A percentile compares a stretch with the other conserved stretches of the same genome.
Conservation (phyloP, 106 monocot genomes). For the Acanthochlamys bracteata region DNA sequence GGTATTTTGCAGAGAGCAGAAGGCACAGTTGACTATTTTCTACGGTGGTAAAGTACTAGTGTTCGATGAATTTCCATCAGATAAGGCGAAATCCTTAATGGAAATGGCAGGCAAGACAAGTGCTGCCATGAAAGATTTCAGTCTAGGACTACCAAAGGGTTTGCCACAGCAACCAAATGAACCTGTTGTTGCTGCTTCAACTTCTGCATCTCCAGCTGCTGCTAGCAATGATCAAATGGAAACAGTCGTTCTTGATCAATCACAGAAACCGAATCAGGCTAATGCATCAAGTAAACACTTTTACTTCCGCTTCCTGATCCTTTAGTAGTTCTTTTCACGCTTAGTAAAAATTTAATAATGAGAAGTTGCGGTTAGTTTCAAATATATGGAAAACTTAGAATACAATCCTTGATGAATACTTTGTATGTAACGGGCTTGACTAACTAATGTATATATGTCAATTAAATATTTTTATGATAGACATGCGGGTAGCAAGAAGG, state of each 20-base stretch:
- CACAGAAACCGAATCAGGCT: background rate
- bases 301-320: background rate
- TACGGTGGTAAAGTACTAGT: constrained; percentile 55
- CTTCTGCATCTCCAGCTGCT: background rate
- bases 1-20: constrained; percentile 1
- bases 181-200: background rate
- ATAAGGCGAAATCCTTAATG: constrained; percentile 37
- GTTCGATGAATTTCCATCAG: constrained; percentile 48
- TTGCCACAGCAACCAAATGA: background rate
- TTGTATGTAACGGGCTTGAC: background rate
- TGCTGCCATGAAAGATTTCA: background rate
- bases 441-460: background rate
- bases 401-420: background rate
- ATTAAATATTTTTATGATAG: constrained; percentile 3
- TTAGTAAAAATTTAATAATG: background rate
- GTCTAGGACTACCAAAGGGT: background rate
- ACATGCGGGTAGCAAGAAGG: constrained; percentile 28
- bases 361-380: too few species aligned
- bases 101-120: constrained; percentile 19
- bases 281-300: background rate
- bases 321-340: background rate
- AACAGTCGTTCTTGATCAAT: background rate
- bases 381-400: background rate
- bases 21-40: constrained; percentile 54
- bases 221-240: background rate